Base-by-base conservation (phyloP, 2,329 filamentous ascomycete genomes). In the Apiospora marii region DNA sequence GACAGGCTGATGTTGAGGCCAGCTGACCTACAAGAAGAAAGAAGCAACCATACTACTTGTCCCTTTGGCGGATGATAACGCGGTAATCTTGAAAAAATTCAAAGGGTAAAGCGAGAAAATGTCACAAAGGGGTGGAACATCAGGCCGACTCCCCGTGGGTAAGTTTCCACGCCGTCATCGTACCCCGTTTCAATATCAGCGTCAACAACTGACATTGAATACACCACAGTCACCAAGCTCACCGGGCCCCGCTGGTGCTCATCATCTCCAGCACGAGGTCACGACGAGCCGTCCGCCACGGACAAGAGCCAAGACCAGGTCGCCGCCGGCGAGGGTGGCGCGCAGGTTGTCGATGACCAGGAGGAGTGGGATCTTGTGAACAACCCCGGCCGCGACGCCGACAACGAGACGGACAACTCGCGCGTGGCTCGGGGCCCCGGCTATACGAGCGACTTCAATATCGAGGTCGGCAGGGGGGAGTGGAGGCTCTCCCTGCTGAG, bases 401-500 rank as follows among this genome's bases (percentile, higher is more conserved):
- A 61, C 30, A 61, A 61, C 19, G 53, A 61, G 19, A 61, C 7
- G 16, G 53, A 61, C 30, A 61, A 61, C 53, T 37, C 53, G 27
- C 53, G 53, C 53, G 53, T 61, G 53, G 53, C 53, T 8, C 53
- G 19, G 19, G 30, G 53, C 1, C 30, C 53, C 30, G 53, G 53
- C 2, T 61, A 19, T 6, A 37, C 30, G 53, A 22, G 16, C 53
- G 19, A 30, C 12, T 34, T 61, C 27, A 34, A 61, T 12, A 10
- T 61, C 16, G 53, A 34, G 53, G 6, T 61, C 30, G 53, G 53
- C 53, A 61, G 34, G 30, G 53, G 53, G 3, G 53, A 37, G 3
- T 22, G 30, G 53, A 61, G 53, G 53, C 30, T 61, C 16, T 61
- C 53, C 53, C 16, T 61, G 53, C 16, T 61, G 53, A 37, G 53